Evolutionary conservation across 192 early-diverging fungal species (phyloP).

Genomic region (Coemansia sp.): DNA sequence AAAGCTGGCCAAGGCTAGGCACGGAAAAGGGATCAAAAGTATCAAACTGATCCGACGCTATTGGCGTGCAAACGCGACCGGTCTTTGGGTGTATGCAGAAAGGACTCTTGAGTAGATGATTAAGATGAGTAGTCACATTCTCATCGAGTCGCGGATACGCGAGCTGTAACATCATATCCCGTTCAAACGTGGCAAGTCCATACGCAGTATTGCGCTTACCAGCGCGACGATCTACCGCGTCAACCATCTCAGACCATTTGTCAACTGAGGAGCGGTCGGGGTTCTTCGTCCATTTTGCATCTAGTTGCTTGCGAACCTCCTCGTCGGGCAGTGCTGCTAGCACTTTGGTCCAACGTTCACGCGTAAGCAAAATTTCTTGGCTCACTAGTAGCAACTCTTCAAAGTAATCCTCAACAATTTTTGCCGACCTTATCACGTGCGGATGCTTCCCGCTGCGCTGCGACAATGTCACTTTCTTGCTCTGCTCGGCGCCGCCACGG

Average conservation of each 20-base stretch:
- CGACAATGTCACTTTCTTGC: conserved; percentile 70
- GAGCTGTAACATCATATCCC: conserved; percentile 87
- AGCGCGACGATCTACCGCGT: conserved; percentile 39
- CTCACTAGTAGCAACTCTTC: conserved; percentile 64
- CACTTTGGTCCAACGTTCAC: conserved; percentile 72
- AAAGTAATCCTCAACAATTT: conserved; percentile 74
- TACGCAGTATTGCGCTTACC: conserved; percentile 35
- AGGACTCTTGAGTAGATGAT: conserved; percentile 95
- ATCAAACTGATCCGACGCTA: conserved; percentile 70
- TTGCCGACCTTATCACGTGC: conserved; percentile 54
- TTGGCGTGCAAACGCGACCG: conserved; percentile 94
- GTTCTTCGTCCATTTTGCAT: conserved; percentile 42
- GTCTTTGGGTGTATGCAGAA: conserved; percentile 98
- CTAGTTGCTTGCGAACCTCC: conserved; percentile 45
- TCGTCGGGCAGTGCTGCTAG: conserved; percentile 77
- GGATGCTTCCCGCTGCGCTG: conserved; percentile 63
- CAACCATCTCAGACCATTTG: conserved; percentile 54
- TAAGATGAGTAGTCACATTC: conserved; percentile 84
- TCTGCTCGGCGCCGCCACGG: conserved; percentile 72
- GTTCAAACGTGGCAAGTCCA: conserved; percentile 41
- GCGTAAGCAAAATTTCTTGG: conserved; percentile 68
- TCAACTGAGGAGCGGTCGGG: conserved; percentile 38
- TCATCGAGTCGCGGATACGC: conserved; percentile 91
- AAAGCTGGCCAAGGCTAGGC: conserved; percentile 70
- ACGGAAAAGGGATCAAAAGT: conserved; percentile 78